These are phyloP conservation scores for Pestalotiopsis sp. DNA, from an alignment of 2,329 filamentous ascomycete genomes.

Conservation along the genomic window DNA sequence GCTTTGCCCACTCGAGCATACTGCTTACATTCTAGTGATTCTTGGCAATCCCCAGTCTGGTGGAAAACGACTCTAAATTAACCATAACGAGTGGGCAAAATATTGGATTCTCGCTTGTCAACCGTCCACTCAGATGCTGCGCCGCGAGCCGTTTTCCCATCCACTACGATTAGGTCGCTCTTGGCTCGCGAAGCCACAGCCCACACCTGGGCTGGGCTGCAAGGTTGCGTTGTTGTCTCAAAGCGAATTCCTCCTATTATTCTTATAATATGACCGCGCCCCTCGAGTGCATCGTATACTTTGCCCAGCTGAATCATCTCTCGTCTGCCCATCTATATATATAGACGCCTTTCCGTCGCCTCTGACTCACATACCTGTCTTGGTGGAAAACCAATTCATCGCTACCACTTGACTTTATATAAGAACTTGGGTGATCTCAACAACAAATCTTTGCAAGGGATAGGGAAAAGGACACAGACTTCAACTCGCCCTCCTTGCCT, in stretches of 20 bases:
- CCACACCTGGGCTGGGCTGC: neutral
- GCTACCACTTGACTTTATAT: too few relatives aligned
- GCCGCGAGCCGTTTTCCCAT: neutral
- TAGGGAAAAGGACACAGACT: neutral
- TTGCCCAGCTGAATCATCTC: too few relatives aligned
- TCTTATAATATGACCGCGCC: neutral
- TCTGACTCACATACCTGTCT: too few relatives aligned
- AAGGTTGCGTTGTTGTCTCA: neutral
- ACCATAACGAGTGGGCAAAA: neutral
- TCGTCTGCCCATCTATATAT: too few relatives aligned
- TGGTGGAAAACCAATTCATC: too few relatives aligned
- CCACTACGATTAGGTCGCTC: neutral
- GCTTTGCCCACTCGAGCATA: neutral
- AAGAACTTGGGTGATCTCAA: neutral
- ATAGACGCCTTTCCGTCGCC: too few relatives aligned
- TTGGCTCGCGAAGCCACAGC: neutral
- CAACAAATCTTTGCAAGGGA: neutral
- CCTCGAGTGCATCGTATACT: neutral
- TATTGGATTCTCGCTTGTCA: neutral
- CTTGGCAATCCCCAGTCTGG: neutral
- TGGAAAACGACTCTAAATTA: slow-evolving; percentile 4
- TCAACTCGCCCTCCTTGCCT: neutral
- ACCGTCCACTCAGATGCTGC: neutral
- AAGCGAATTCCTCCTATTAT: neutral
- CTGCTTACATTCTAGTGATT: neutral